These are phyloP conservation scores for Darksidea phi DNA, from an alignment of 495 filamentous ascomycete species.

Conservation along the genomic window DNA sequence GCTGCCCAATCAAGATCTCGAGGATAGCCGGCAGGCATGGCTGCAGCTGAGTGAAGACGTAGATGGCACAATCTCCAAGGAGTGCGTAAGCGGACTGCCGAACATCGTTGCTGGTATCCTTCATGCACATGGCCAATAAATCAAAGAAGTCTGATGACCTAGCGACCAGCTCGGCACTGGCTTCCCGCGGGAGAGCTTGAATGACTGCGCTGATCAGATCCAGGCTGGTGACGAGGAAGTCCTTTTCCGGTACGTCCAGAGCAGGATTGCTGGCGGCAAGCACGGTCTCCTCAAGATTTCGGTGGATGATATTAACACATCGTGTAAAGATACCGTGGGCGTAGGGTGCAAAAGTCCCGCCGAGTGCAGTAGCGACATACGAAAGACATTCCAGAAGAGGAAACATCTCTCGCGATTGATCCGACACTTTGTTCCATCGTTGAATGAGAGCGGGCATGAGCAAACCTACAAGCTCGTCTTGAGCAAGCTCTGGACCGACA, in stretches of 20 bases:
- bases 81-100: conserved; percentile 95
- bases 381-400: conserved; percentile 92
- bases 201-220: conserved; percentile 93
- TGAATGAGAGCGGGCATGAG: conserved; percentile 94
- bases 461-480: conserved; percentile 72
- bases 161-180: conserved; percentile 72
- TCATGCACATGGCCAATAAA: conserved; percentile 86
- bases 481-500: conserved; percentile 73
- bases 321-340: conserved; percentile 79
- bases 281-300: conserved; percentile 77
- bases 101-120: conserved; percentile 87
- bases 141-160: conserved; percentile 86
- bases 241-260: conserved; percentile 86
- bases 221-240: conserved; percentile 94
- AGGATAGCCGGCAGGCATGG: conserved; percentile 69
- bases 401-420: conserved; percentile 91
- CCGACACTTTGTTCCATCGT: conserved; percentile 81
- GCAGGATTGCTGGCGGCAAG: conserved; percentile 59
- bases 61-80: conserved; percentile 94
- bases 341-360: conserved; percentile 77
- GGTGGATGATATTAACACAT: conserved; percentile 86
- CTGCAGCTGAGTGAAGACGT: conserved; percentile 81
- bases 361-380: conserved; percentile 86
- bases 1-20: conserved; percentile 76
- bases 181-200: conserved; percentile 76